These are phyloP conservation scores for Begonia masoniana DNA, from an alignment of 306 rosid species.

Conservation along the genomic window DNA sequence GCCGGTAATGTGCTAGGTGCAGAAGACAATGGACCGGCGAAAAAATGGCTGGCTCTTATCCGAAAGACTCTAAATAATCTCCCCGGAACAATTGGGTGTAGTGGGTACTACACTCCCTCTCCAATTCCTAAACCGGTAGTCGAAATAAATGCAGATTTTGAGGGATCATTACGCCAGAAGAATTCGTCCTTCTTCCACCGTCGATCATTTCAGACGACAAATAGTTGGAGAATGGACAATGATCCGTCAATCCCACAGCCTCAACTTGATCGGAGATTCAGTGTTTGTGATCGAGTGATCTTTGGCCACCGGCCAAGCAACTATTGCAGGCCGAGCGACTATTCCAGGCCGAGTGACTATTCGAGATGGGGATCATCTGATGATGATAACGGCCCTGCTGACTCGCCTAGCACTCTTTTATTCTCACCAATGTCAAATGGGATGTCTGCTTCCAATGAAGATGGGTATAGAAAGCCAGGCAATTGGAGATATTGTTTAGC, in stretches of 20 bases:
- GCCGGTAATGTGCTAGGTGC: slow-evolving; percentile 95
- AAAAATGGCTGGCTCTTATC: slow-evolving; percentile 92
- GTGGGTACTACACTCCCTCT: slow-evolving; percentile 80
- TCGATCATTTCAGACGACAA: slow-evolving; percentile 82
- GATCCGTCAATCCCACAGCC: slow-evolving; percentile 73
- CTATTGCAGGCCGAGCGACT: slow-evolving; percentile 22
- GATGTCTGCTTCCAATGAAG: slow-evolving; percentile 60
- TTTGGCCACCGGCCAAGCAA: slow-evolving; percentile 77
- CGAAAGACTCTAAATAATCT: slow-evolving; percentile 81
- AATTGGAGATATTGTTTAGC: slow-evolving; percentile 86
- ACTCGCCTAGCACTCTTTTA: slow-evolving; percentile 88
- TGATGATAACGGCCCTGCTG: slow-evolving; percentile 83
- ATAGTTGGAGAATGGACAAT: slow-evolving; percentile 74
- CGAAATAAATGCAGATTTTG: slow-evolving; percentile 88
- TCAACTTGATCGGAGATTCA: slow-evolving; percentile 72
- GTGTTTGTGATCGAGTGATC: slow-evolving; percentile 90
- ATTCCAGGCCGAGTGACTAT: slow-evolving; percentile 22
- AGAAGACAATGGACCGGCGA: slow-evolving; percentile 99
- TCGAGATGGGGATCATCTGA: slow-evolving; percentile 98
- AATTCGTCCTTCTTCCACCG: slow-evolving; percentile 88
- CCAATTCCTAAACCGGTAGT: slow-evolving; percentile 86
- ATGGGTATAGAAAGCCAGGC: slow-evolving; percentile 68
- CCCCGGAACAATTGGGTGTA: slow-evolving; percentile 76
- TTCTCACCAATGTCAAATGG: slow-evolving; percentile 76
- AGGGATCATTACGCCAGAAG: slow-evolving; percentile 89